Evolutionary conservation across 768 basidiomycete species (phyloP), one percentile per base, ranked within the genome.

Genomic region (Termitomyces bulborhizus): DNA sequence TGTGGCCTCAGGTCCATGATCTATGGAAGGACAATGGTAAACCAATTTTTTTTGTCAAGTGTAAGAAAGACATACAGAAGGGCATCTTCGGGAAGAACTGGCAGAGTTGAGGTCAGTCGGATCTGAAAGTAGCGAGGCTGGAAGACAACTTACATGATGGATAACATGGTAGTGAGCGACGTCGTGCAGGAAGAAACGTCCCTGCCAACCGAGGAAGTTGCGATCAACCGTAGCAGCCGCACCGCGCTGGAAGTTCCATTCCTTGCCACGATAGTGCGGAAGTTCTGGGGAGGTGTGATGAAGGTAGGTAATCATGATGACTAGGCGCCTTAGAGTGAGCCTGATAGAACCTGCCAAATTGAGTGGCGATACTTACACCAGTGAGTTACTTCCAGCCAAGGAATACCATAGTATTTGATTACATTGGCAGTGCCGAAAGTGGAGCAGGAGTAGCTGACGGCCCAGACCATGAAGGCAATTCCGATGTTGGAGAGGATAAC

Each of bases 401-500:
- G 80, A 47, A 81, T 70, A 12, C 69, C 71, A 61, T 80, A 81
- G 62, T 72, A 76, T 59, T 78, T 80, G 62, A 79, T 47, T 6
- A 83, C 77, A 4, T 70, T 61, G 11, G 68, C 61, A 26, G 62
- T 51, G 21, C 81, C 76, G 59, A 69, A 80, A 5, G 65, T 54
- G 5, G 62, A 62, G 61, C 68, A 70, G 1, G 76, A 68, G 40
- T 70, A 63, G 41, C 59, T 63, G 51, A 81, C 69, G 34, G 65
- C 66, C 60, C 66, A 75, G 18, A 75, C 66, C 77, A 81, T 81
- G 29, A 71, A 62, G 1, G 73, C 65, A 39, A 84, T 79, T 16
- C 81, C 82, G 11, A 80, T 63, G 65, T 85, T 82, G 31, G 82
- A 84, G n/a, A 46, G 45, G 56, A 83, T 72, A n/a, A 85, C 81